Base-by-base conservation (phyloP, 2,329 filamentous ascomycete genomes). In the Aspergillus sp. region DNA sequence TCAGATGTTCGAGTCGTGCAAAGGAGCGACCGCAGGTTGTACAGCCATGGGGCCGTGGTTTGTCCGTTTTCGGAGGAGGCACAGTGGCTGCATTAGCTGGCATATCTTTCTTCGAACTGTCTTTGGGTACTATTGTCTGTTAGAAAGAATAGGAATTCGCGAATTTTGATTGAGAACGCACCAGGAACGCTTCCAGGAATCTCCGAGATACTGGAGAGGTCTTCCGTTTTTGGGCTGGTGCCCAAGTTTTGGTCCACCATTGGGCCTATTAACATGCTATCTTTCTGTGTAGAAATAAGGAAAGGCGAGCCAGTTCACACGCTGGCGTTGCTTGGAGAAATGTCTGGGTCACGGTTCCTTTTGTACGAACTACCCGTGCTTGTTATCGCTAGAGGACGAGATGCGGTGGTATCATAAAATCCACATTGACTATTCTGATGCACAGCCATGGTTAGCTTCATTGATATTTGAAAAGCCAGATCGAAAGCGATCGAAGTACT, bases 1-100 rank as follows among this genome's bases (percentile, higher is more conserved):
- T 99, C 68, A 99, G 82, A 77, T 99, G 95, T 80, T 99, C 95
- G 70, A 99, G 82, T 64, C 95, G 89, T 61, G 95, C 95, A 77
- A 99, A 99, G 34, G 92, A 96, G 67, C 95, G 89, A 72, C 89
- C 87, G 78, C 95, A 99, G 52, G 93, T 98, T 46, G 84, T 88
- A 81, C 95, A 99, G 63, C 96, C 89, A 79, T 99, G 95, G 67
- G 95, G 95, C 66, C 94, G 88, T 60, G 95, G 95, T 82, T 98
- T 99, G 80, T 99, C 95, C 66, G 93, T 97, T 82, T 98, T 99
- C 54, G 94, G 91, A 46, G 91, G 91, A 69, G 91, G 91, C 67
- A 74, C 68, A 47, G 69, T 71, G 64, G 80, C 76, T 49, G 67
- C 60, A 56, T 69, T 69, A 30, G 66, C 60, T 56, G 67, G 69